A percentile compares a stretch with the other conserved stretches of the same genome.
These are phyloP conservation scores for Lanmaoa pseudosensibilis DNA, from an alignment of 768 basidiomycete genomes.

Conservation along the genomic window DNA sequence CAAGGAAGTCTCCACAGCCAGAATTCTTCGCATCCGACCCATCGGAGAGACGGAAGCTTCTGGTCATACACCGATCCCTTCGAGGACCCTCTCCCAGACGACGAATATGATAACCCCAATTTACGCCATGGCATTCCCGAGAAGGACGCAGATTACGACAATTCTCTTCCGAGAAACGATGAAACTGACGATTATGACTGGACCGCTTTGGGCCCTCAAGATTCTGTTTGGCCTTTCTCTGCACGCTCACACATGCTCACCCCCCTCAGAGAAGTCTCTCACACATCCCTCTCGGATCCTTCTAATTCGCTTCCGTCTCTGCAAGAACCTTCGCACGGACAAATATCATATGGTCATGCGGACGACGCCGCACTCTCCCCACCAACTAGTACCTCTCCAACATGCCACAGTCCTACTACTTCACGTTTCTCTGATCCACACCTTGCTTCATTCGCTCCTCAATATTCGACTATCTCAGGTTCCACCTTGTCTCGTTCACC, in stretches of 20 bases:
- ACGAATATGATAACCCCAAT: constrained; percentile 17
- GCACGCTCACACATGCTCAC: constrained; percentile 30
- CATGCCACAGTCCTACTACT: constrained; percentile 22
- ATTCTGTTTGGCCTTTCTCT: constrained; percentile 16
- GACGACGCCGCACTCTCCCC: constrained; percentile 24
- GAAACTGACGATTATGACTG: constrained; percentile 15
- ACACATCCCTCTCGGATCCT: constrained; percentile 17
- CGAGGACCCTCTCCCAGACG: constrained; percentile 28
- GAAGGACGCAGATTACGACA: constrained; percentile 23
- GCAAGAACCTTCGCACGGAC: constrained; percentile 24
- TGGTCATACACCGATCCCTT: constrained; percentile 51
- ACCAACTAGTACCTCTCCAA: constrained; percentile 12
- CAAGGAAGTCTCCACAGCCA: constrained; percentile 13
- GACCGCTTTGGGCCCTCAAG: constrained; percentile 13
- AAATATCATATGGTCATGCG: constrained; percentile 27
- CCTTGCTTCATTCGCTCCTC: constrained; percentile 30
- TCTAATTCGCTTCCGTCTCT: constrained; percentile 27
- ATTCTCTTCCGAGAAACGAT: constrained; percentile 8
- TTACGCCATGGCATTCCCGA: constrained; percentile 11
- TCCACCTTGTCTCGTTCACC: constrained; percentile 41
- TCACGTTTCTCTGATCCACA: constrained; percentile 30
- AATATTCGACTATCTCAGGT: constrained; percentile 45
- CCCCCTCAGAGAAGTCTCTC: constrained; percentile 36
- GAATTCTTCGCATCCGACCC: constrained; percentile 7
- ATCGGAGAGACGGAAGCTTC: constrained; percentile 15